phyloP scores from a whole-genome alignment of 2,329 filamentous ascomycete genomes.

The Bipolaris sorokiniana region DNA sequence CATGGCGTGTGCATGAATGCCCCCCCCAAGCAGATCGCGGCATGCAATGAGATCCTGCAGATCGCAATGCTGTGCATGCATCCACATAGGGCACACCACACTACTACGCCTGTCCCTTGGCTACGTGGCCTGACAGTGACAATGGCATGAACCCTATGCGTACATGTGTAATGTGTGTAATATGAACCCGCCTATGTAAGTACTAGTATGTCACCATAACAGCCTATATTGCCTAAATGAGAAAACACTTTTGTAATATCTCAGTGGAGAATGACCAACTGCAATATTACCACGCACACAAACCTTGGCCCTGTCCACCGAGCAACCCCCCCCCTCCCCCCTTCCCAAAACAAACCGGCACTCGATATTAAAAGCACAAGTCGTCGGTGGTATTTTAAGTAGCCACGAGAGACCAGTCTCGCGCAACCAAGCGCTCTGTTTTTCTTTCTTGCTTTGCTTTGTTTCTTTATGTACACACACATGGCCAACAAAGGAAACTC shows the following conservation, averaged over 20 bases:
- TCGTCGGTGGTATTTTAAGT: neutral
- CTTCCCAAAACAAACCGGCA: neutral
- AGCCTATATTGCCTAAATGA: too few relatives aligned
- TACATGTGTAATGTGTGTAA: too few relatives aligned
- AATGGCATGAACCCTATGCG: too few relatives aligned
- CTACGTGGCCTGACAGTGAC: too few relatives aligned
- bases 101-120: too few relatives aligned
- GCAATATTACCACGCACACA: neutral
- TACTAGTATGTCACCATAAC: too few relatives aligned
- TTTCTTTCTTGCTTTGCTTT: constrained; percentile 1
- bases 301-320: neutral
- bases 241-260: too few relatives aligned
- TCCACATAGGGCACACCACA: neutral
- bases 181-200: too few relatives aligned
- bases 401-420: constrained; percentile 6
- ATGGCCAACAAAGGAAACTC: constrained; percentile 5
- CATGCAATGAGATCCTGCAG: neutral
- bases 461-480: constrained; percentile 6
- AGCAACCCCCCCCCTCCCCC: too few relatives aligned
- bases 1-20: neutral
- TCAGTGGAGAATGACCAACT: too few relatives aligned
- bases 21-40: neutral
- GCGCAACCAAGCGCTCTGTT: neutral
- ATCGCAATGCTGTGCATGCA: neutral
- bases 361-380: neutral